These are phyloP conservation scores for Saccharum officinarum DNA, from an alignment of 176 grass and related monocot species.

Conservation along the genomic window DNA sequence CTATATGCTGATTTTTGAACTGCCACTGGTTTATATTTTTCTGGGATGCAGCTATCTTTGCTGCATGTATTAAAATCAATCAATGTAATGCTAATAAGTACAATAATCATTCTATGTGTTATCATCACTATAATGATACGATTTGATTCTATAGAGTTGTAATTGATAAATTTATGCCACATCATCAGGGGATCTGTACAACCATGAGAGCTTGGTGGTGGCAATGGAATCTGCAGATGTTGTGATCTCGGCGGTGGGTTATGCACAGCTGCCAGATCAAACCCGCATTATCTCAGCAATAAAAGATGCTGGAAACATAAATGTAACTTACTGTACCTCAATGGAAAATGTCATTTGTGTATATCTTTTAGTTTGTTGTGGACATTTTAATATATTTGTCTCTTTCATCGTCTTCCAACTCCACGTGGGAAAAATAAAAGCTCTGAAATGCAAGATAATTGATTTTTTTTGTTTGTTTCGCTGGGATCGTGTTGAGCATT, in stretches of 20 bases:
- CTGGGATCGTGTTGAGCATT: neutral
- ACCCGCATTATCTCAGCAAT: conserved; percentile 63
- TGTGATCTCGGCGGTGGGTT: conserved; percentile 65
- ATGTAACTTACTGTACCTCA: conserved; percentile 35
- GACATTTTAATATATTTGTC: neutral
- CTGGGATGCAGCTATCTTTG: neutral
- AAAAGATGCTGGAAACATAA: conserved; percentile 63
- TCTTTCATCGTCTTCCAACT: neutral
- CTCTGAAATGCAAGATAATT: neutral
- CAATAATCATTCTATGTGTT: neutral
- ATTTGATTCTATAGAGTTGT: neutral
- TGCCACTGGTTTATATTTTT: neutral
- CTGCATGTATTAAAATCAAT: neutral
- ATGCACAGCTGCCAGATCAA: conserved; percentile 53
- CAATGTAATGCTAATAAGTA: neutral
- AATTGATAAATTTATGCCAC: neutral
- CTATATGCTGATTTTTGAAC: neutral
- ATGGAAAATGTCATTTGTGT: neutral
- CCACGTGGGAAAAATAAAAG: neutral
- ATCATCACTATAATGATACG: neutral
- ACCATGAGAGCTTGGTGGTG: conserved; percentile 55
- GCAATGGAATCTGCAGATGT: conserved; percentile 55
- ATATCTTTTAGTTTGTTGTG: neutral
- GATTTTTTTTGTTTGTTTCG: conserved; percentile 7
- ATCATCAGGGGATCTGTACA: conserved; percentile 62